Evolutionary conservation across 2,329 filamentous ascomycete species (phyloP).

Genomic region (Aphanocladium album): DNA sequence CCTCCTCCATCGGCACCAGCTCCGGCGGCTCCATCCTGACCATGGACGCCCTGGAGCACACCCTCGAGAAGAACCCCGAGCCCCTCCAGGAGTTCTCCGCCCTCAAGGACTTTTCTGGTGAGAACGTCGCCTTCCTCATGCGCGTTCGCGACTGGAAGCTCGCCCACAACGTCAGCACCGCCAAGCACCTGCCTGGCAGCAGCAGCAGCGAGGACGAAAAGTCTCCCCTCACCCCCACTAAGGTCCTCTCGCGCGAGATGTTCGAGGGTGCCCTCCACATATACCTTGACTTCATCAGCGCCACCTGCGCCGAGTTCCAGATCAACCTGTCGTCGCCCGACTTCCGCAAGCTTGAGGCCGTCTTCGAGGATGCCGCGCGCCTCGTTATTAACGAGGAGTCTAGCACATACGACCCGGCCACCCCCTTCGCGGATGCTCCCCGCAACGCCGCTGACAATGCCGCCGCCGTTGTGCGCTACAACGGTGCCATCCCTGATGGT

Average conservation of each 20-base stretch:
- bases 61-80: slow-evolving; percentile 50
- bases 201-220: slow-evolving; percentile 13
- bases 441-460: slow-evolving; percentile 19
- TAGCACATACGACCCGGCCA: slow-evolving; percentile 34
- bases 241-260: slow-evolving; percentile 39
- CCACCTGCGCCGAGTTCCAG: slow-evolving; percentile 58
- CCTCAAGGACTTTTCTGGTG: slow-evolving; percentile 58
- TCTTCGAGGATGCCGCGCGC: slow-evolving; percentile 53
- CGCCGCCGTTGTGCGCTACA: slow-evolving; percentile 25
- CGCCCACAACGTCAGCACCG: slow-evolving; percentile 17
- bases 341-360: slow-evolving; percentile 45
- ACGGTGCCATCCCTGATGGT: slow-evolving; percentile 41
- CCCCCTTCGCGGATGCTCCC: slow-evolving; percentile 36
- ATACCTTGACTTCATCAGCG: slow-evolving; percentile 57
- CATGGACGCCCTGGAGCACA: slow-evolving; percentile 56
- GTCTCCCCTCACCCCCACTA: slow-evolving; percentile 14
- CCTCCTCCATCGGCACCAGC: slow-evolving; percentile 25
- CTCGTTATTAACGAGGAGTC: slow-evolving; percentile 36
- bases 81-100: slow-evolving; percentile 59
- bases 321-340: slow-evolving; percentile 59
- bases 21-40: slow-evolving; percentile 45
- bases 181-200: slow-evolving; percentile 18
- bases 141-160: slow-evolving; percentile 51
- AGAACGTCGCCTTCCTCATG: slow-evolving; percentile 63
- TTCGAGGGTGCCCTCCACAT: slow-evolving; percentile 57